Evolutionary conservation across 2,329 filamentous ascomycete species (phyloP).

Genomic region (Didymellaceae sp.): DNA sequence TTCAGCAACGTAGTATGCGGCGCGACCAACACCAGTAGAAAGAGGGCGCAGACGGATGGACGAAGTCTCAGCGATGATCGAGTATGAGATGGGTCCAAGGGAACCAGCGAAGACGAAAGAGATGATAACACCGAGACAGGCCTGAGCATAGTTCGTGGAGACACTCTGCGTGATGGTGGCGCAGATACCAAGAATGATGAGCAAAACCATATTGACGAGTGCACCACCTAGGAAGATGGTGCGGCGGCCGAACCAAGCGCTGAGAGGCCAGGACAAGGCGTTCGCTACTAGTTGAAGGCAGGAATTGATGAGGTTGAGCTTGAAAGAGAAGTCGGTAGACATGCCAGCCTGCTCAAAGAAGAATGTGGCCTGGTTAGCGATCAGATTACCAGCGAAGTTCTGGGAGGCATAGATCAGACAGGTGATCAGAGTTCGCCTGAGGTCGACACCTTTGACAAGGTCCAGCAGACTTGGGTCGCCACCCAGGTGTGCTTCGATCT

Average conservation of each 20-base stretch:
- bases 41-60: slow-evolving; percentile 67
- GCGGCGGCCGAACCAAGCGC: slow-evolving; percentile 67
- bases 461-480: slow-evolving; percentile 58
- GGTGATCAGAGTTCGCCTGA: slow-evolving; percentile 60
- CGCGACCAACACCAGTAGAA: slow-evolving; percentile 68
- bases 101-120: slow-evolving; percentile 69
- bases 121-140: slow-evolving; percentile 67
- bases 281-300: slow-evolving; percentile 66
- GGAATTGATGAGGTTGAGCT: slow-evolving; percentile 68
- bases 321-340: slow-evolving; percentile 61
- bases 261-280: slow-evolving; percentile 70
- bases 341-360: slow-evolving; percentile 70
- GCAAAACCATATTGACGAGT: slow-evolving; percentile 58
- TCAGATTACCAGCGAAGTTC: slow-evolving; percentile 66
- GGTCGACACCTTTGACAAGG: slow-evolving; percentile 62
- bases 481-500: slow-evolving; percentile 56
- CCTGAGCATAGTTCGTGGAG: slow-evolving; percentile 61
- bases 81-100: slow-evolving; percentile 69
- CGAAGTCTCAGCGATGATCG: slow-evolving; percentile 71
- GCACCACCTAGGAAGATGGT: slow-evolving; percentile 68
- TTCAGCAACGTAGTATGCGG: slow-evolving; percentile 66
- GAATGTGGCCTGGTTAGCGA: slow-evolving; percentile 67
- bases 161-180: slow-evolving; percentile 55
- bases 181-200: slow-evolving; percentile 65
- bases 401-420: slow-evolving; percentile 64